Evolutionary conservation across 129 eudicot genomes (phyloP).

Genomic region (Flaveria robusta): DNA sequence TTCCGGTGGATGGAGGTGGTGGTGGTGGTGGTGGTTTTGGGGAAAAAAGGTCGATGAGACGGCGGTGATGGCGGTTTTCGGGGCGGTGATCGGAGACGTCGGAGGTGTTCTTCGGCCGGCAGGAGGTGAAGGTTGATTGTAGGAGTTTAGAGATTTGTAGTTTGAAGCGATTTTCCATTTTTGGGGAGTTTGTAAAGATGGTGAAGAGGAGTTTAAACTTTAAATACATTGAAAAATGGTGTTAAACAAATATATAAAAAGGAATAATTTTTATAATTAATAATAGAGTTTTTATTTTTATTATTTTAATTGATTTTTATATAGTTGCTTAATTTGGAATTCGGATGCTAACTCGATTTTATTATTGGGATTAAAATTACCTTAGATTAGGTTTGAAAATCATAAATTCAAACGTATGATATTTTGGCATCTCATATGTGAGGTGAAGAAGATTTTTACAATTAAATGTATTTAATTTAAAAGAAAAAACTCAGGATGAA

Average conservation of each 20-base stretch:
- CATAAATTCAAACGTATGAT: too few relatives aligned
- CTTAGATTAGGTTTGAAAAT: too few relatives aligned
- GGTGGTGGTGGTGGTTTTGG: constrained; percentile 42
- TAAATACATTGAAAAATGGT: neutral
- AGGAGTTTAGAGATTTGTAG: constrained; percentile 49
- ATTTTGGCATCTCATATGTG: too few relatives aligned
- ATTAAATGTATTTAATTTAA: too few relatives aligned
- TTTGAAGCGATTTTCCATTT: constrained; percentile 52
- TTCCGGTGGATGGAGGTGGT: constrained; percentile 24
- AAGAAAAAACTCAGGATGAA: too few relatives aligned
- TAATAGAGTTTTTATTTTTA: neutral
- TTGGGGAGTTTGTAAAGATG: constrained; percentile 21
- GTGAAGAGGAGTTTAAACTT: neutral
- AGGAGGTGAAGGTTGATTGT: constrained; percentile 45
- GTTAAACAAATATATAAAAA: neutral
- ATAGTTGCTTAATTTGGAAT: too few relatives aligned
- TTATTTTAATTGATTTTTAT: too few relatives aligned
- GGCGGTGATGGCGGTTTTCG: constrained; percentile 42
- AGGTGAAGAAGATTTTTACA: too few relatives aligned
- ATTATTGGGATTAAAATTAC: too few relatives aligned
- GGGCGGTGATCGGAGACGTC: constrained; percentile 48
- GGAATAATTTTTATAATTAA: neutral
- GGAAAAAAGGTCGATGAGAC: constrained; percentile 53
- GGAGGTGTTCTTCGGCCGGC: constrained; percentile 50
- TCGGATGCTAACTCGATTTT: too few relatives aligned